phyloP scores from a whole-genome alignment of 1,284 basidiomycete species.

The Irpex rosettiformis region DNA sequence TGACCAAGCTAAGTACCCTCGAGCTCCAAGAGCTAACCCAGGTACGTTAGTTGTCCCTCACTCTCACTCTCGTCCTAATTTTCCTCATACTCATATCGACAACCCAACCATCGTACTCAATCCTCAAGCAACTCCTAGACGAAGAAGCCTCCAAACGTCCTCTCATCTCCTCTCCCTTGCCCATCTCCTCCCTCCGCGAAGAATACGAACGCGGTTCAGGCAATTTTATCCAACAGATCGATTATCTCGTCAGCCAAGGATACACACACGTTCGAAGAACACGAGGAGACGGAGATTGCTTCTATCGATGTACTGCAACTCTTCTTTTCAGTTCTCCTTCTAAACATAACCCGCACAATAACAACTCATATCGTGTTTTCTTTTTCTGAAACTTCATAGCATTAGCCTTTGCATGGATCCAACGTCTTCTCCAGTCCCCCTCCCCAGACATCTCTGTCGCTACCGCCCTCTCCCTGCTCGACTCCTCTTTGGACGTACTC shows the following conservation, averaged over 20 bases:
- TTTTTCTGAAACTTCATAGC: conserved; percentile 32
- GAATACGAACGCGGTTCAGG: conserved; percentile 66
- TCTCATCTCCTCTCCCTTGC: not conserved
- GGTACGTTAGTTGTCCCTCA: too few relatives aligned
- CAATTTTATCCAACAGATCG: conserved; percentile 64
- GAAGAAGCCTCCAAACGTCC: not conserved
- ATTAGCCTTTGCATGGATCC: conserved; percentile 53
- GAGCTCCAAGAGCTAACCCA: too few relatives aligned
- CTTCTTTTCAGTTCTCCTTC: conserved; percentile 16
- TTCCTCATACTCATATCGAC: too few relatives aligned
- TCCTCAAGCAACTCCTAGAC: conserved; percentile 2
- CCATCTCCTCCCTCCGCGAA: conserved; percentile 33
- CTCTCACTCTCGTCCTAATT: too few relatives aligned
- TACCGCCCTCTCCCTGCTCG: conserved; percentile 52
- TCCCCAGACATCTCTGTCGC: conserved; percentile 36
- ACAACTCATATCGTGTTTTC: conserved; percentile 11
- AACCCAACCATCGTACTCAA: too few relatives aligned
- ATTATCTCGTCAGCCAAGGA: conserved; percentile 53
- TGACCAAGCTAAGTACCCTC: too few relatives aligned
- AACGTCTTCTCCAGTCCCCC: conserved; percentile 42
- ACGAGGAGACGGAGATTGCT: conserved; percentile 61
- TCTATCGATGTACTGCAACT: conserved; percentile 61
- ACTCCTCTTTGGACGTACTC: conserved; percentile 51
- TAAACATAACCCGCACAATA: not conserved
- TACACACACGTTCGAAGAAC: conserved; percentile 65